Evolutionary conservation across 805 yeast genomes (phyloP), one percentile per base, ranked within the genome.

Genomic region (Barnettozyma salicaria): DNA sequence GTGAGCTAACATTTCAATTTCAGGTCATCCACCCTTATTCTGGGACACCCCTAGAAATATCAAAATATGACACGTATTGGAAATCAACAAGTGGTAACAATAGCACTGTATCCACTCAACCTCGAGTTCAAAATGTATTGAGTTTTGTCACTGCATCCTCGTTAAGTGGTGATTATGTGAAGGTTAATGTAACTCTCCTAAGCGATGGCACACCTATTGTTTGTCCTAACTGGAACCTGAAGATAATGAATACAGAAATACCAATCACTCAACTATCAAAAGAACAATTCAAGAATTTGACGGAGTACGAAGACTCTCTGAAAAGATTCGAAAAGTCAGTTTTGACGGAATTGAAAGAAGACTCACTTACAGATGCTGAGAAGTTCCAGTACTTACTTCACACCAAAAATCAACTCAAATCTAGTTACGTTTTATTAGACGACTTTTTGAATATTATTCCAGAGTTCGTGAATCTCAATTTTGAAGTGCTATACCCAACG

Each of bases 31-130:
- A 79, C 56, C 97, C 98, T n/a, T 92, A 81, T 55, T 68, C 79
- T 6, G 97, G 96, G 6, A 64, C 63, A 0, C 81, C 95, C 5
- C 64, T 90, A 41, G 97, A 89, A 58, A 82, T 94, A 29, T 80
- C 95, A 9, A 86, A 87, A 63, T 88, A 84, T 56, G 97, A 89
- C 53, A 90, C 97, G 0, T 90, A 90, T 61, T 90, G 98, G 98
- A 92, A 89, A 60, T 80, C 95, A 1, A 84, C 96, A 0, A 73
- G 80, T 30, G 75, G 74, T 27, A 59, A 65, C 29, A 48, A 48
- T 30, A 12, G 31, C 25, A 38, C 49, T 9, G 32, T 19, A 17
- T 26, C 30, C 13, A 19, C 20, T 11, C 37, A 19, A 21, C 27
- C 29, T 14, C 34, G 27, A 14, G 39, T 50, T n/a, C 54, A 48